Evolutionary conservation across 768 basidiomycete genomes (phyloP), one percentile per base, ranked within the genome.

Genomic region (Leucocoprinus sp.): DNA sequence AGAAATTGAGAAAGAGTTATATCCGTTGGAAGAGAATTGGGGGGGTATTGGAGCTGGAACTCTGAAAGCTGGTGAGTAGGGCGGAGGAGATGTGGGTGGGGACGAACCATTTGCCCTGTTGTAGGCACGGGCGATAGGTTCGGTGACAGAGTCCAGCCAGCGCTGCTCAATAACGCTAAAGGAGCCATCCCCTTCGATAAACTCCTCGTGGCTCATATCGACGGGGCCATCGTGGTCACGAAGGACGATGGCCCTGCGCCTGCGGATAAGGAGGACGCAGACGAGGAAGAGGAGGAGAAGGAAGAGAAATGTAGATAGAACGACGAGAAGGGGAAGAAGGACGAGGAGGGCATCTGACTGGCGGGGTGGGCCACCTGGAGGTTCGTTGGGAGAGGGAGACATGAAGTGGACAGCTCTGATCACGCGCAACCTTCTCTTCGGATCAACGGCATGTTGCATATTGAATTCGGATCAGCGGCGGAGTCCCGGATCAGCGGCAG

Each of bases 1-100:
- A 99, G 81, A 66, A 98, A 98, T 58, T 99, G 96, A 7, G 95
- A 95, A 43, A 99, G 72, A 1, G 95, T 99, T 64, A 99, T 98
- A 63, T 99, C 96, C 42, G 95, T 93, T 18, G 93, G 90, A 35
- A 85, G 72, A n/a, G 96, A 98, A 60, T 95, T 92, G 24, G 96
- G 93, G 4, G 88, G 90, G 63, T 93, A 93, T 61, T 88, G 84
- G 19, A 82, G 50, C 58, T 92, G 89, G 60, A 80, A 84, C 42
- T 88, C 89, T 92, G 60, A 5, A 31, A 39, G 42, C 45, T 44
- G 14, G 35, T 43, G 22, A 37, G 31, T 37, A 29, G 18, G 41
- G 42, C 15, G 52, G 46, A 49, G 19, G 42, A 43, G 48, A 44
- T 31, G 40, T 40, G 28, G 40, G 29, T 39, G 46, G 37, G 18